These are phyloP conservation scores for Backusella westeae DNA, from an alignment of 192 early-diverging fungal species.

Conservation along the genomic window DNA sequence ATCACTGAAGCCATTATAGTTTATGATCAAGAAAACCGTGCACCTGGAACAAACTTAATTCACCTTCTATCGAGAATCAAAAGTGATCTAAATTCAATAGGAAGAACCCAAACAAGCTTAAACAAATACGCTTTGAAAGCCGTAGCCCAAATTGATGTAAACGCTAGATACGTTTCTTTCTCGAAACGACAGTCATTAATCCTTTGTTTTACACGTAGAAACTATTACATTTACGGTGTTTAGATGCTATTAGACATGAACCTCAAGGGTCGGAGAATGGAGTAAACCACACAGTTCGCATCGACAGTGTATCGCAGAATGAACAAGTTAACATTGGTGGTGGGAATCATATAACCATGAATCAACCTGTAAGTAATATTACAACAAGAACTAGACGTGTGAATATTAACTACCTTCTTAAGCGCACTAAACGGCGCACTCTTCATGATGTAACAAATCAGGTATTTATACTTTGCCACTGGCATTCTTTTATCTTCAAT, in stretches of 20 bases:
- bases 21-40: neutral
- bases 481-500: neutral
- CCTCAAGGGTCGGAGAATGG: neutral
- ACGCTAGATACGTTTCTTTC: neutral
- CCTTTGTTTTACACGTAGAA: neutral
- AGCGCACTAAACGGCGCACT: constrained; percentile 5
- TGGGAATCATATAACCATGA: constrained; percentile 1
- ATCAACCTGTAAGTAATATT: constrained; percentile 3
- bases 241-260: neutral
- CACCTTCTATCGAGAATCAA: neutral
- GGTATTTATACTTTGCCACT: neutral
- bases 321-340: neutral
- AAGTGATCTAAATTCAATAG: constrained; percentile 3
- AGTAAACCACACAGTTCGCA: neutral
- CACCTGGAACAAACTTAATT: neutral
- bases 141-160: neutral
- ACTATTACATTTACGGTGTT: neutral
- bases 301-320: constrained; percentile 1
- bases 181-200: constrained; percentile 3
- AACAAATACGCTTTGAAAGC: constrained; percentile 3
- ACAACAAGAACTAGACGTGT: neutral
- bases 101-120: neutral
- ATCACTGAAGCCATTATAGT: neutral
- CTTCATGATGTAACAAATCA: constrained; percentile 1
- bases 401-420: constrained; percentile 6